Evolutionary conservation across 2,329 filamentous ascomycete species (phyloP), one percentile per base, ranked within the genome.

Genomic region (Amauroascus niger): DNA sequence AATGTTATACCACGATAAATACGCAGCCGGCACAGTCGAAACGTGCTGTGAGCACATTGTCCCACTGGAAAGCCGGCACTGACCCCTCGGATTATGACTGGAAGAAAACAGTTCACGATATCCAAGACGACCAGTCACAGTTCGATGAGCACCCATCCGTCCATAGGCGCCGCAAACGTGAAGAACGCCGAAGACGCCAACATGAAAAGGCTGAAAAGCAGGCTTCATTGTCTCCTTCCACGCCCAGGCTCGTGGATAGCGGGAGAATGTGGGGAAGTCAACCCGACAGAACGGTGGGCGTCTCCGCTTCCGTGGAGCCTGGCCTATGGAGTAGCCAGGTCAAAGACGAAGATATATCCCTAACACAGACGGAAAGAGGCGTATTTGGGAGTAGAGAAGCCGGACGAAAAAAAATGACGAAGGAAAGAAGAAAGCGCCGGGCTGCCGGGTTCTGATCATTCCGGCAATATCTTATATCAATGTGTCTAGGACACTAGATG

Each of bases 321-420:
- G 28, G 40, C n/a, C 20, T 67, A 18, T 58, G 62, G 32, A 71
- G 66, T 56, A 71, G 69, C 52, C 69, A 72, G 41, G 56, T 61
- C 18, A 62, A 58, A 8, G 59, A 68, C 16, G 65, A 67, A 14
- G 62, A 63, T 28, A 48, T 66, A 18, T 64, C 68, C 4, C 71
- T 71, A 68, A 72, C 67, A n/a, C 70, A 72, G 50, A 54, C 63
- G 20, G 70, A 72, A 55, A 64, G 67, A 32, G 70, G 70, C 9
- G 46, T 59, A 18, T 72, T 71, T 57, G 70, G 69, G 26, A 60
- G 67, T 33, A 63, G 70, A 18, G 63, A 70, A 51, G 58, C 61
- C 16, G 62, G 49, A 20, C 64, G 62, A 47, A 67, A 62, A 45
- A 59, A 32, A n/a, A 55, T 49, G 11, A 50, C 50, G 11, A 71